Base-by-base conservation (phyloP, 148 eudicot genomes). In the Fagopyrum esculentum region DNA sequence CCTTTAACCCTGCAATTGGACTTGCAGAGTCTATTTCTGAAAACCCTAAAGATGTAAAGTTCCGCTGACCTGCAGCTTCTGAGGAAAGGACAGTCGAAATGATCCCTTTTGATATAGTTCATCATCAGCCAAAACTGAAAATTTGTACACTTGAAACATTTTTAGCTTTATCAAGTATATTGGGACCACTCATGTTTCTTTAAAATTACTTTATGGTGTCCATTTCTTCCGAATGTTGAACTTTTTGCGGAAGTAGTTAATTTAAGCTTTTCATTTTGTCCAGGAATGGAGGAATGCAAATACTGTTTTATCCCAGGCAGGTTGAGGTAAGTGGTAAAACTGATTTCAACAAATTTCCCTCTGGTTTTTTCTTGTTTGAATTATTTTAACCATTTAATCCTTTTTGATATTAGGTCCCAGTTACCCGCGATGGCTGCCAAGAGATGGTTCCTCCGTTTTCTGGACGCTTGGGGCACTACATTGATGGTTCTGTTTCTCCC, bases 401-500 rank as follows among this genome's bases (percentile, higher is more conserved):
- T 35, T 61, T 61, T 74, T 75, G 60, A 78, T 73, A 15, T 79
- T 80, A 95, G 97, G 87, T 95, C 29, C 75, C 79, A 44, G 91
- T 90, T 59, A 73, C 79, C 51, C 78, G 80, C 50, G 92, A 88
- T 88, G 94, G 94, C 78, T 95, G 99, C 83, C 94, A 87, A 89
- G 80, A 73, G 70, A 75, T 84, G 56, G 76, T 95, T 82, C 88
- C 97, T 79, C 69, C 84, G 57, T 92, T 95, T 84, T 79, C 86
- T 76, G 98, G 96, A 73, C 91, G 97, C 70, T 78, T 85, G 75
- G 99, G 97, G 69, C 83, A 87, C 46, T 95, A 95, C 83, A 92
- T 95, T 75, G 89, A 95, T 87, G 99, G 99, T 81, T 92, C 97
- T 69, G 96, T 95, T 74, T 84, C 92, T 66, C 99, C 99, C 50